Evolutionary conservation across 768 basidiomycete species (phyloP), one percentile per base, ranked within the genome.

Genomic region (Trametes cingulata): DNA sequence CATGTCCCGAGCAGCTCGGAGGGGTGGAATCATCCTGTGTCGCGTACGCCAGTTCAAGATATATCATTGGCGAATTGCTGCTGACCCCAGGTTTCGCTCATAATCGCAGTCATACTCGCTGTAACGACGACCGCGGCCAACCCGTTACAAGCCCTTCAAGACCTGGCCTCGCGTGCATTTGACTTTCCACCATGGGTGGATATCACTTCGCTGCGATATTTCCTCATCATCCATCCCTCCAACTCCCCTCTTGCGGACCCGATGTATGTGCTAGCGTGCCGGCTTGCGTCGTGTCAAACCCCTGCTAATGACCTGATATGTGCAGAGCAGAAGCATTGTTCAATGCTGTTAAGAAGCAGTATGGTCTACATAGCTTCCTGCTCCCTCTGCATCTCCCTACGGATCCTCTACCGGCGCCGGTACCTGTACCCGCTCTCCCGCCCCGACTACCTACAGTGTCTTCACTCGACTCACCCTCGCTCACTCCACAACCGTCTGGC

Each of bases 331-430:
- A 77, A 36, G 90, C 92, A 12, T 78, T 94, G 14, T 88, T 86
- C 71, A 94, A 93, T 66, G 92, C 91, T 1, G 86, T 90, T 56
- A 94, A 91, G 80, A 93, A 90, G 71, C 91, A 93, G 70, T 90
- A 83, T 72, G 91, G 91, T 15, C 75, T 93, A 14, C 86, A 93
- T 68, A 84, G 82, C 51, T 90, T 87, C 71, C 78, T 94, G 12
- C 82, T 94, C 36, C 71, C 82, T 14, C 76, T 94, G 3, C 70
- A 74, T 24, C 74, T 91, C 24, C 88, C 88, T 13, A 80, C 77
- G 7, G 27, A 60, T 12, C 80, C 85, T 12, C 81, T 84, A 0
- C 88, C 90, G 0, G 73, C 84, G 14, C 84, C 88, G 9, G 83
- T 93, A 3, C 81, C 86, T 0, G 83, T 90, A 0, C 88, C 89